Conservation (phyloP, 2,329 filamentous ascomycete genomes). For the Biscogniauxia sp. region DNA sequence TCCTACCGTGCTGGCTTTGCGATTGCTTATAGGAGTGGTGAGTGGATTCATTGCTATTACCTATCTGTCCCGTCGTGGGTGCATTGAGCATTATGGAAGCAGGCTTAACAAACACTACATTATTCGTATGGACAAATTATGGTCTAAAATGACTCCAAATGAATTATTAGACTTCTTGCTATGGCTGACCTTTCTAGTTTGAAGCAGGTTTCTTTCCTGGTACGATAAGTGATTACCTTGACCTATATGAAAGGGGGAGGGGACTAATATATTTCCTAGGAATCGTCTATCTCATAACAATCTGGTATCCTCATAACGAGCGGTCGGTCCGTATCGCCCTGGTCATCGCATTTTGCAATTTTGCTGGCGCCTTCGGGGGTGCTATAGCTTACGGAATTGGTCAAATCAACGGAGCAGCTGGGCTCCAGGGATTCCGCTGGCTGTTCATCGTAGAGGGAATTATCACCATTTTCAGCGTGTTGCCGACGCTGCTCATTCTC, state of each 20-base stretch:
- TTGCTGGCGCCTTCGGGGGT: slow-evolving; percentile 64
- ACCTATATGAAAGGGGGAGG: slow-evolving; percentile 39
- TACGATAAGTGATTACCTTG: background rate
- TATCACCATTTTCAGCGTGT: slow-evolving; percentile 47
- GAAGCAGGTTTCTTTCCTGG: slow-evolving; percentile 60
- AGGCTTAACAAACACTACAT: no score
- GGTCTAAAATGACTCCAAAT: no score
- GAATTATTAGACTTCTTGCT: no score
- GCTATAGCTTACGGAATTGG: slow-evolving; percentile 58
- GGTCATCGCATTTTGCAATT: slow-evolving; percentile 67
- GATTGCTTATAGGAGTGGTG: slow-evolving; percentile 50
- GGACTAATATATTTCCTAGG: slow-evolving; percentile 35
- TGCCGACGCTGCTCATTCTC: slow-evolving; percentile 21
- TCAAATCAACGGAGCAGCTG: slow-evolving; percentile 52
- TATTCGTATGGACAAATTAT: no score
- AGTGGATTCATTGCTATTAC: slow-evolving; percentile 3
- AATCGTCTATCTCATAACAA: slow-evolving; percentile 26
- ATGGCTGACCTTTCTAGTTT: slow-evolving; percentile 11
- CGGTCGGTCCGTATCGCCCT: slow-evolving; percentile 43
- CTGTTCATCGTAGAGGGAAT: slow-evolving; percentile 55
- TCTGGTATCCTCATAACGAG: slow-evolving; percentile 26
- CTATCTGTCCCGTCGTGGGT: no score
- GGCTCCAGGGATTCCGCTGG: slow-evolving; percentile 44
- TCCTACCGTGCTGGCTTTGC: slow-evolving; percentile 24
- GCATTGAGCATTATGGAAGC: no score